phyloP scores from a whole-genome alignment of 2,329 filamentous ascomycete genomes.

The Fusarium verticillioides region DNA sequence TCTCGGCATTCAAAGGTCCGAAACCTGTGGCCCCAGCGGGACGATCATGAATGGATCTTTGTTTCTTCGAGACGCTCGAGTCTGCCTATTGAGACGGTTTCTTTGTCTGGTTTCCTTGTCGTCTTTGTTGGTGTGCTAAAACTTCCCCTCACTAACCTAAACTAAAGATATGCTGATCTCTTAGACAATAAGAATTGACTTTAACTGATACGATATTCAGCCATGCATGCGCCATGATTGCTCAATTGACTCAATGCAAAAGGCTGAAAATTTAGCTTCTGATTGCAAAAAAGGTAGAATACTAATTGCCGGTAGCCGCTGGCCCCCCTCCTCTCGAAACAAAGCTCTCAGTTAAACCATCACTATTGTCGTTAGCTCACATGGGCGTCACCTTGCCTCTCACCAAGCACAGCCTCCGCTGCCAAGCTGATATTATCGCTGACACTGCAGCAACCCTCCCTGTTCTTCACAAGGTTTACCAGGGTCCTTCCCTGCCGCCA shows the following conservation, averaged over 20 bases:
- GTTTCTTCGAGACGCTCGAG: constrained; percentile 16
- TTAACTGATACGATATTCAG: constrained; percentile 19
- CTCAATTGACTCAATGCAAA: constrained; percentile 19
- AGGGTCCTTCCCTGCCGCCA: constrained; percentile 35
- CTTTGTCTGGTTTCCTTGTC: constrained; percentile 17
- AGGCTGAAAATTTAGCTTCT: constrained; percentile 18
- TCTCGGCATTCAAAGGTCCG: constrained; percentile 29
- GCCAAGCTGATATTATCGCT: constrained; percentile 42
- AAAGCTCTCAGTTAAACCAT: constrained; percentile 31
- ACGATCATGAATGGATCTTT: constrained; percentile 14
- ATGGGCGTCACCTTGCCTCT: constrained; percentile 1
- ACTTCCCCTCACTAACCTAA: constrained; percentile 2
- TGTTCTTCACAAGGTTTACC: constrained; percentile 26
- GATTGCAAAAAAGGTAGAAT: not conserved
- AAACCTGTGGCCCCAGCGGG: constrained; percentile 13
- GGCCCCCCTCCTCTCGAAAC: constrained; percentile 45
- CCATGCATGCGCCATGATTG: constrained; percentile 9
- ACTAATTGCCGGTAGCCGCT: constrained; percentile 36
- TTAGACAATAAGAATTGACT: constrained; percentile 27
- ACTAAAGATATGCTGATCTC: constrained; percentile 11
- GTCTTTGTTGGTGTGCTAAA: not conserved
- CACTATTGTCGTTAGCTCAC: constrained; percentile 15
- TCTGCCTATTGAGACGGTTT: not conserved
- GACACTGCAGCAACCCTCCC: constrained; percentile 37
- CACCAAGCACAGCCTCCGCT: constrained; percentile 41